A percentile compares a stretch with the other conserved stretches of the same genome.
Evolutionary conservation across 176 grass and related monocot species (phyloP).

Genomic region (Musa acuminata): DNA sequence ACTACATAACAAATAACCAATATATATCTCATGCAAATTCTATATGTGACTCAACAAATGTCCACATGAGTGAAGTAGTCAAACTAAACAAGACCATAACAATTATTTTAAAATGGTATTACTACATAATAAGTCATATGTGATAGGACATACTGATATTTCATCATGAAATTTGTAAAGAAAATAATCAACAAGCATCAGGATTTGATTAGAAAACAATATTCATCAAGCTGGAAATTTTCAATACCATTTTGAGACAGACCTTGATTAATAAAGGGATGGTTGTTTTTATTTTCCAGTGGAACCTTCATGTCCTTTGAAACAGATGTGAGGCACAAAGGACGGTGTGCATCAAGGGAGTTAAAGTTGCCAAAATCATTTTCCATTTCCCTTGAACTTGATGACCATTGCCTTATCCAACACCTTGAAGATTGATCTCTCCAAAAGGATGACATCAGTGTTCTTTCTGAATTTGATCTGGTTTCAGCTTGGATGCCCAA

Average conservation of each 20-base stretch:
- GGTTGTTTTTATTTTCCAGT: not conserved
- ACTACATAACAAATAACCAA: no score
- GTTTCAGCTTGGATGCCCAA: constrained; percentile 2
- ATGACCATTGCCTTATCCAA: constrained; percentile 1
- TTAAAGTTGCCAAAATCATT: not conserved
- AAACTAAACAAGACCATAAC: no score
- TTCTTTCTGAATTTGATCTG: not conserved
- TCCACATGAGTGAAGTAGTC: no score
- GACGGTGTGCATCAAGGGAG: not conserved
- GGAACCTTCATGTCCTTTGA: constrained; percentile 3
- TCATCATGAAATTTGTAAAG: not conserved
- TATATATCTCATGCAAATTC: no score
- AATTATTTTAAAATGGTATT: no score
- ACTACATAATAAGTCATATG: no score
- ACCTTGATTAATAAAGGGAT: constrained; percentile 14
- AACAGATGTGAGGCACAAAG: not conserved
- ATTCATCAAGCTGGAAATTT: not conserved
- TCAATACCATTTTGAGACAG: not conserved
- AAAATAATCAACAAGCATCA: not conserved
- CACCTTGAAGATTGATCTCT: not conserved
- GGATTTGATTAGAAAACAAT: not conserved
- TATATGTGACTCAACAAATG: no score
- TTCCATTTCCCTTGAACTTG: constrained; percentile 7
- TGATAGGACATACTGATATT: no score
- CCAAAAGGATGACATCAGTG: not conserved